These are phyloP conservation scores for Rhododendron molle DNA, from an alignment of 148 eudicot species.

Conservation along the genomic window DNA sequence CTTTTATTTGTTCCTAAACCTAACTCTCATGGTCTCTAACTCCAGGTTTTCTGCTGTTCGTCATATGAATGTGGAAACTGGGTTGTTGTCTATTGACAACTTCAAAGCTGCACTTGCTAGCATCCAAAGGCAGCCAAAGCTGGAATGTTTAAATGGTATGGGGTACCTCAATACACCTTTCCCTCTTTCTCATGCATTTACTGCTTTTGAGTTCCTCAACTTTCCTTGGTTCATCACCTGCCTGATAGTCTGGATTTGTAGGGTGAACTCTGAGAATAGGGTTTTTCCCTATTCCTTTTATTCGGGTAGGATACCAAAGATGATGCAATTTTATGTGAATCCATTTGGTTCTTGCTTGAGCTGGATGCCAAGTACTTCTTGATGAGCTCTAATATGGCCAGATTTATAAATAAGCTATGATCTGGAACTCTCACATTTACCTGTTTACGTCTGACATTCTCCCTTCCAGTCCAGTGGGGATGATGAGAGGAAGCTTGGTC, in stretches of 20 bases:
- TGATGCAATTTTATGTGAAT: not conserved
- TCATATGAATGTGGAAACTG: constrained; percentile 60
- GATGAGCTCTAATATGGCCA: not conserved
- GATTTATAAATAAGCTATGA: not conserved
- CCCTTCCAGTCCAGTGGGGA: not conserved
- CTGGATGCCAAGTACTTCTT: not conserved
- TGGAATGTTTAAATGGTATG: constrained; percentile 70
- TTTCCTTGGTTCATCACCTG: not conserved
- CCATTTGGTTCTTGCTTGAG: not conserved
- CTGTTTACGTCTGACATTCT: not conserved
- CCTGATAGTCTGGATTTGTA: not conserved
- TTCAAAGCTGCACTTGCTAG: constrained; percentile 52
- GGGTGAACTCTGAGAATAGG: not conserved
- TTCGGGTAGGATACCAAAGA: not conserved
- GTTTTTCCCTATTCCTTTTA: not conserved
- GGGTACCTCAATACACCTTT: not conserved
- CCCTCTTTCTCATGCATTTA: not conserved
- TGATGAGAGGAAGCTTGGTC: not conserved
- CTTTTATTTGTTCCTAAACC: constrained; percentile 1
- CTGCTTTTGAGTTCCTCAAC: not conserved
- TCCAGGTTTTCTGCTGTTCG: constrained; percentile 72
- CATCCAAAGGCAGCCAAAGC: constrained; percentile 69
- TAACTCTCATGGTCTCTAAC: not conserved
- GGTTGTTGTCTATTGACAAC: constrained; percentile 60
- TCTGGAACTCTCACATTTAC: not conserved